These are phyloP conservation scores for Plectosphaerella cucumerina DNA, from an alignment of 2,329 filamentous ascomycete genomes.

Conservation along the genomic window DNA sequence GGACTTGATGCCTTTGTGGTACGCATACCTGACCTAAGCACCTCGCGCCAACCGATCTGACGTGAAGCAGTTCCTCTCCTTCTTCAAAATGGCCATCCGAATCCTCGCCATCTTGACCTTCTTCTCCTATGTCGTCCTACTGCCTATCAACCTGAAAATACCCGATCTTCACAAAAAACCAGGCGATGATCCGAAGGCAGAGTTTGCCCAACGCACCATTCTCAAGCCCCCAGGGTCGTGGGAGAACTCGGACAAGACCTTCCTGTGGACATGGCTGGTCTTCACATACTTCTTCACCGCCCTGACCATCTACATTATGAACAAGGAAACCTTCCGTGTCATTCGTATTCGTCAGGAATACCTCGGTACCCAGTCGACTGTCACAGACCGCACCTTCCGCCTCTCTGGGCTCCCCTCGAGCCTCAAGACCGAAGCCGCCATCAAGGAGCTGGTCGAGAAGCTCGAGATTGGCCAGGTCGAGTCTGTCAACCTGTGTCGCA, in stretches of 20 bases:
- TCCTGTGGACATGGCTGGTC: conserved; percentile 89
- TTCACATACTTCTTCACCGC: conserved; percentile 92
- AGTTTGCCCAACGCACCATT: neutral
- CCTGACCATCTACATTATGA: conserved; percentile 77
- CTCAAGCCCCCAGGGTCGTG: neutral
- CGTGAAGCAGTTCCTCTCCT: conserved; percentile 65
- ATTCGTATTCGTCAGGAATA: conserved; percentile 87
- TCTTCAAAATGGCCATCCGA: conserved; percentile 92
- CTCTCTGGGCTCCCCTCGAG: conserved; percentile 82
- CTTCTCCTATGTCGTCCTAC: conserved; percentile 75
- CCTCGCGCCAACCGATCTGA: neutral
- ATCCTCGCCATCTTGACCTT: conserved; percentile 77
- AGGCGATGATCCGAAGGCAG: neutral
- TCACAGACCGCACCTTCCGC: conserved; percentile 90
- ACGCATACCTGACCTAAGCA: conserved; percentile 6
- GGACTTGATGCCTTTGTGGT: conserved; percentile 93
- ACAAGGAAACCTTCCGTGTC: conserved; percentile 77
- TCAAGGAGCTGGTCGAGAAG: conserved; percentile 83
- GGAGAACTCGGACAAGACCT: conserved; percentile 36
- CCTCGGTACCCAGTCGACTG: conserved; percentile 87
- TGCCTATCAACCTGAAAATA: conserved; percentile 72
- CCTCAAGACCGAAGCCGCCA: conserved; percentile 73
- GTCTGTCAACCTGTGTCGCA: conserved; percentile 76
- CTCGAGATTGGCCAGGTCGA: conserved; percentile 88
- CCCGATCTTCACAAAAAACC: conserved; percentile 5